Percentiles rank a stretch among this genome's conserved stretches.
Conservation (phyloP, 2,329 filamentous ascomycete species). For the Cercospora citrullina region DNA sequence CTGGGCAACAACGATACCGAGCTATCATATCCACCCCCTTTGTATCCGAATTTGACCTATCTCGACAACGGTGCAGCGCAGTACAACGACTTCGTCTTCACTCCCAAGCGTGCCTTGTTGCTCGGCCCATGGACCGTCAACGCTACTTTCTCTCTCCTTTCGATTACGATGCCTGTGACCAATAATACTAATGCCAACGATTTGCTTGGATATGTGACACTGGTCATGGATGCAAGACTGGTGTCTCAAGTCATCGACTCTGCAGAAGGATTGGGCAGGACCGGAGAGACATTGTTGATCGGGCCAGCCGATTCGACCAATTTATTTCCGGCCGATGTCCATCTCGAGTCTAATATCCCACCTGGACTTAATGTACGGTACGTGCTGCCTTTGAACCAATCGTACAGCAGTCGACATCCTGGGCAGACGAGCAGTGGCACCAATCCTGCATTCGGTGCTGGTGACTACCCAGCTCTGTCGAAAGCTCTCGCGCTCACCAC, state of each 20-base stretch:
- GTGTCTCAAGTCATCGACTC: slow-evolving; percentile 64
- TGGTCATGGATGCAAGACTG: slow-evolving; percentile 68
- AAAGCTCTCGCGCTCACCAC: slow-evolving; percentile 53
- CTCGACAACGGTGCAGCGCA: slow-evolving; percentile 11
- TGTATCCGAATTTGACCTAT: slow-evolving; percentile 81
- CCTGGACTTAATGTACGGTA: slow-evolving; percentile 32
- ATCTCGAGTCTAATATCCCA: slow-evolving; percentile 32
- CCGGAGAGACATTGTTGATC: slow-evolving; percentile 69
- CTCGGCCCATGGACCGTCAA: slow-evolving; percentile 76
- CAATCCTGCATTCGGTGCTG: slow-evolving; percentile 59
- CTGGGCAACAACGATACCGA: slow-evolving; percentile 57
- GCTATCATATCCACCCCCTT: slow-evolving; percentile 66
- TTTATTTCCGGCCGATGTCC: slow-evolving; percentile 41
- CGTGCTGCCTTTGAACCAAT: slow-evolving; percentile 34
- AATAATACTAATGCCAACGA: slow-evolving; percentile 62
- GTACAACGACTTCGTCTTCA: slow-evolving; percentile 22
- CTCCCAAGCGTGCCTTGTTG: slow-evolving; percentile 58
- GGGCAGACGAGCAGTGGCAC: slow-evolving; percentile 40
- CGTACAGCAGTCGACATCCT: slow-evolving; percentile 33
- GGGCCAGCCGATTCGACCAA: slow-evolving; percentile 69
- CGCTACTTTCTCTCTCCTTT: slow-evolving; percentile 71
- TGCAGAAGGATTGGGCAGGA: slow-evolving; percentile 67
- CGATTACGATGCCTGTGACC: slow-evolving; percentile 76
- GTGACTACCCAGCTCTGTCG: slow-evolving; percentile 62
- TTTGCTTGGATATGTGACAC: slow-evolving; percentile 79